These are phyloP conservation scores for Zizania palustris DNA, from an alignment of 202 grass and related monocot species.

Conservation along the genomic window DNA sequence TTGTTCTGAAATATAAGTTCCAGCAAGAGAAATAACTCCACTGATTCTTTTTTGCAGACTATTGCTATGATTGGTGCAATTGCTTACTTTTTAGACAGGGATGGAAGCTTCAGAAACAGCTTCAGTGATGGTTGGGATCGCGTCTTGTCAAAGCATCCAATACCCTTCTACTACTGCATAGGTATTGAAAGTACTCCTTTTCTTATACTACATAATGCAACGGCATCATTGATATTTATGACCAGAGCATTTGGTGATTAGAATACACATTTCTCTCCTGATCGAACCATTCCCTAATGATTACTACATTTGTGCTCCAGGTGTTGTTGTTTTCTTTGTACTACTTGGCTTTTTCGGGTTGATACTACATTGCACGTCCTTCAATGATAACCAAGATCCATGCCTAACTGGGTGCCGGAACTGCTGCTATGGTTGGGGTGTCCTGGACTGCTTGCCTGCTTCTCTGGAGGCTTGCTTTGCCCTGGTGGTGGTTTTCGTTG, in stretches of 20 bases:
- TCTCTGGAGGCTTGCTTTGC: slow-evolving; percentile 83
- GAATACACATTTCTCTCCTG: background rate
- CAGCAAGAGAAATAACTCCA: background rate
- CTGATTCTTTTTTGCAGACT: slow-evolving; percentile 43
- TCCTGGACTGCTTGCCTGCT: slow-evolving; percentile 78
- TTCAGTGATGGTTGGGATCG: slow-evolving; percentile 81
- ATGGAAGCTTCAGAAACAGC: slow-evolving; percentile 76
- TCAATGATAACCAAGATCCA: slow-evolving; percentile 70
- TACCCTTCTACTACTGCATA: slow-evolving; percentile 84
- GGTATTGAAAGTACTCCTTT: slow-evolving; percentile 39
- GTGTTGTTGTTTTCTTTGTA: slow-evolving; percentile 83
- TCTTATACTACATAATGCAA: background rate
- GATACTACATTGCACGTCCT: slow-evolving; percentile 71
- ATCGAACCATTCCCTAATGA: background rate
- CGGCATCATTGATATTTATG: background rate
- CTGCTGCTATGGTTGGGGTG: slow-evolving; percentile 87
- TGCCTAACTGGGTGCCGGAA: slow-evolving; percentile 74
- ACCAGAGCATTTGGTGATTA: background rate
- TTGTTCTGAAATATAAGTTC: background rate
- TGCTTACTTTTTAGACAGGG: slow-evolving; percentile 68
- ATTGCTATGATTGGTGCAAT: slow-evolving; percentile 68
- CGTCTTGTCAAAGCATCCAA: slow-evolving; percentile 73
- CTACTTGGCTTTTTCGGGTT: slow-evolving; percentile 72
- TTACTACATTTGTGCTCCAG: slow-evolving; percentile 35
- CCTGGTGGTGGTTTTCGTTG: slow-evolving; percentile 65